Percentiles rank a stretch among this genome's conserved stretches.
Evolutionary conservation across 495 filamentous ascomycete species (phyloP).

Genomic region (Penicillium psychrofluorescens): DNA sequence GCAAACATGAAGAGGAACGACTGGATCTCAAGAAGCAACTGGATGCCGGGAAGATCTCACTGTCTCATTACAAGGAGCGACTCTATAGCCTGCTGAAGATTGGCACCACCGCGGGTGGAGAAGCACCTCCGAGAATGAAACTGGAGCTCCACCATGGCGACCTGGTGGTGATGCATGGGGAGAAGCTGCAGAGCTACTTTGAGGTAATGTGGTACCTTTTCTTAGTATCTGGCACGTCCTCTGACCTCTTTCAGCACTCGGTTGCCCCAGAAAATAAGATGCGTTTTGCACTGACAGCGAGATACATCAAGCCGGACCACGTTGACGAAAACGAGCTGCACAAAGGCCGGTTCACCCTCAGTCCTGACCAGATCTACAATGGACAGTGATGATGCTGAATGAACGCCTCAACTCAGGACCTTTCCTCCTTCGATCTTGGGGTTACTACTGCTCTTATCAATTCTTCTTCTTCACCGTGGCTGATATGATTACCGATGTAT

Average conservation of each 20-base stretch:
- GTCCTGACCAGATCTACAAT: conserved; percentile 23
- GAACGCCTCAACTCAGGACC: no score
- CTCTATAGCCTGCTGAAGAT: conserved; percentile 6
- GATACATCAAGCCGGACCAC: conserved; percentile 24
- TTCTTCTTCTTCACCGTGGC: no score
- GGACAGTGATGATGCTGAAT: conserved; percentile 15
- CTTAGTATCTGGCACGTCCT: not conserved
- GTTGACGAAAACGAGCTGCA: conserved; percentile 8
- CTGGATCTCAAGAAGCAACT: conserved; percentile 24
- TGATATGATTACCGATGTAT: no score
- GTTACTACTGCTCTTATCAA: no score
- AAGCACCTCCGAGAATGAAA: conserved; percentile 17
- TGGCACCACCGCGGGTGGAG: conserved; percentile 5
- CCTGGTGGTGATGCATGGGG: conserved; percentile 76
- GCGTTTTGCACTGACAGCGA: conserved; percentile 55
- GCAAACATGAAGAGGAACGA: conserved; percentile 31
- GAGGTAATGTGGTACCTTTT: conserved; percentile 42
- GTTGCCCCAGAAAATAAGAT: conserved; percentile 50
- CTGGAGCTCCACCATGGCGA: conserved; percentile 65
- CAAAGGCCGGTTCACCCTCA: conserved; percentile 23
- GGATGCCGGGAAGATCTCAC: conserved; percentile 10
- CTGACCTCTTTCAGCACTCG: conserved; percentile 43
- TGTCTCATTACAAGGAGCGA: conserved; percentile 8
- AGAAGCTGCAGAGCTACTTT: conserved; percentile 60
- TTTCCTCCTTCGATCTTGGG: no score